Conservation (phyloP, 352 stramenopile genomes). For the Phytophthora lateralis region DNA sequence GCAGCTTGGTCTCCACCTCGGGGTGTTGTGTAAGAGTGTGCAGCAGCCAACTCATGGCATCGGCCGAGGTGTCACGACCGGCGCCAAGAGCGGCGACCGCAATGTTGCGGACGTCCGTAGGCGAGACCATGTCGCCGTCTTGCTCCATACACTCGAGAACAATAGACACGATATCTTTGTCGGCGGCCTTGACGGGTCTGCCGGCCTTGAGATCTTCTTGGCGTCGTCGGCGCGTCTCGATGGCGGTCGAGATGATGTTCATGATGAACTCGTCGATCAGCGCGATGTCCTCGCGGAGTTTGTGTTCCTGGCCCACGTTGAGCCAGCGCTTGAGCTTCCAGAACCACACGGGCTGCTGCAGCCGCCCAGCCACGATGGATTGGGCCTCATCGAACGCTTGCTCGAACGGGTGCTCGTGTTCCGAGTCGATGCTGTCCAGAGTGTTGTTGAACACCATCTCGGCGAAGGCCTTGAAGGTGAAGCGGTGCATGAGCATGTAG, state of each 20-base stretch:
- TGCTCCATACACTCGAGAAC: slow-evolving; percentile 38
- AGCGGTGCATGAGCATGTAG: slow-evolving; percentile 46
- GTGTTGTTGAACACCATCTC: slow-evolving; percentile 54
- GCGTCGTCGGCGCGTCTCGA: slow-evolving; percentile 28
- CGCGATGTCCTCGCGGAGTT: slow-evolving; percentile 32
- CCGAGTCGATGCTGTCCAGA: slow-evolving; percentile 42
- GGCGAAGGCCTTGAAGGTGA: slow-evolving; percentile 52
- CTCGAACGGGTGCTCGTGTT: slow-evolving; percentile 48
- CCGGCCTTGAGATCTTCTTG: slow-evolving; percentile 21
- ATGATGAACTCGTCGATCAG: slow-evolving; percentile 46
- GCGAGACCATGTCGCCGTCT: slow-evolving; percentile 30
- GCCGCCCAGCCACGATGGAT: slow-evolving; percentile 34
- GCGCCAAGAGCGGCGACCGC: slow-evolving; percentile 68
- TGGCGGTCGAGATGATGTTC: slow-evolving; percentile 39
- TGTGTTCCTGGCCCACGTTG: slow-evolving; percentile 42
- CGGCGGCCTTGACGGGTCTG: slow-evolving; percentile 4
- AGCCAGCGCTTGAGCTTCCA: slow-evolving; percentile 56
- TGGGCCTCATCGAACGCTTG: slow-evolving; percentile 43
- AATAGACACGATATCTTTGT: slow-evolving; percentile 41
- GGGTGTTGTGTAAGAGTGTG: slow-evolving; percentile 66
- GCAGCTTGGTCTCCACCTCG: slow-evolving; percentile 42
- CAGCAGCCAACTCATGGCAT: slow-evolving; percentile 67
- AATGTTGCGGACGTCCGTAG: slow-evolving; percentile 61
- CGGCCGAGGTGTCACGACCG: slow-evolving; percentile 65
- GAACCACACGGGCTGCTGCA: slow-evolving; percentile 37